Conservation (phyloP, 1,284 basidiomycete species). For the Macrocystidia cucumis region DNA sequence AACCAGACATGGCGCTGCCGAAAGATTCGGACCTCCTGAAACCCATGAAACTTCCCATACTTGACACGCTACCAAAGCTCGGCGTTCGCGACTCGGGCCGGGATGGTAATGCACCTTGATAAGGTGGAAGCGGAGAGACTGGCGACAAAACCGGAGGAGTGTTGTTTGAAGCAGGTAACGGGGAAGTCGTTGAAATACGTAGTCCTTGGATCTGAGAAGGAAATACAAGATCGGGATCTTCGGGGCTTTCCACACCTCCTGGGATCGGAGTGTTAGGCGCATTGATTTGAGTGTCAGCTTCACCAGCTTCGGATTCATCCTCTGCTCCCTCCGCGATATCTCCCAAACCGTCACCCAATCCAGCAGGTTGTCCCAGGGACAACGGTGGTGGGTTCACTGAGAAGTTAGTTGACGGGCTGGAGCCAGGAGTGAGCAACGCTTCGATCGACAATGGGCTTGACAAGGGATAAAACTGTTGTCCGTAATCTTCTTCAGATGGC, state of each 20-base stretch:
- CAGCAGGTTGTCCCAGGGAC: constrained; percentile 24
- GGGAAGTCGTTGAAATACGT: constrained; percentile 38
- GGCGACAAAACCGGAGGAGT: constrained; percentile 13
- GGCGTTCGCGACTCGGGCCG: constrained; percentile 16
- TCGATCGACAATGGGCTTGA: constrained; percentile 23
- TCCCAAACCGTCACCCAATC: constrained; percentile 29
- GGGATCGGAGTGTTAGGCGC: constrained; percentile 2
- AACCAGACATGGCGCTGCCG: constrained; percentile 7
- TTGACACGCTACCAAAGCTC: not conserved
- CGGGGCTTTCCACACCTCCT: constrained; percentile 9
- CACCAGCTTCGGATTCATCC: constrained; percentile 31
- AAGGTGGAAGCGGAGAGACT: constrained; percentile 21
- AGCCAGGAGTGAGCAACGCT: constrained; percentile 18
- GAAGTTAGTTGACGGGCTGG: constrained; percentile 1
- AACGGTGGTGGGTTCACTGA: constrained; percentile 26
- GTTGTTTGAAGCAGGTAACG: constrained; percentile 2
- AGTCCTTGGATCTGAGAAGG: constrained; percentile 50
- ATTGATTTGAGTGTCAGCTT: constrained; percentile 7
- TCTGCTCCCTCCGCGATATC: constrained; percentile 48
- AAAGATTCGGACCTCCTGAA: constrained; percentile 13
- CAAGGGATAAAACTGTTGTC: constrained; percentile 3
- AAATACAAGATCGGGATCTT: constrained; percentile 20
- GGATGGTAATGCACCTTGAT: constrained; percentile 18
- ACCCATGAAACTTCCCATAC: too few relatives aligned
- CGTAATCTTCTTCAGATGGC: too few relatives aligned